phyloP scores from a whole-genome alignment of 352 stramenopile species.

The Blastocystis sp. region DNA sequence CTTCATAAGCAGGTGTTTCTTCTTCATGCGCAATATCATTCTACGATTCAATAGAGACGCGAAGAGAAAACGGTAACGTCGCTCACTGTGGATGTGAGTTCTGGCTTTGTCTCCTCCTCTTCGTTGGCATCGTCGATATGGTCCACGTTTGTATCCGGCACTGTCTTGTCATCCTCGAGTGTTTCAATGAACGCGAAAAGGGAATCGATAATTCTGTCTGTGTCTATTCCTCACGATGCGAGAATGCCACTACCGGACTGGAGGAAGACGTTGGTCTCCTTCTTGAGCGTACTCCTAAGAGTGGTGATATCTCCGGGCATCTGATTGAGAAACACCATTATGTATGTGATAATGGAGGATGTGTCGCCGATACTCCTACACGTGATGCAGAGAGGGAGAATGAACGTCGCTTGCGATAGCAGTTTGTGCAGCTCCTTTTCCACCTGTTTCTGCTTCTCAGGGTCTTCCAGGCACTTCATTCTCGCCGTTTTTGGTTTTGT shows the following conservation, averaged over 20 bases:
- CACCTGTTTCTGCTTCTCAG: not conserved
- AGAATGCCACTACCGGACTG: not conserved
- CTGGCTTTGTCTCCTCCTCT: not conserved
- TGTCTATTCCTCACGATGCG: constrained; percentile 3
- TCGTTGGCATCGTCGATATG: constrained; percentile 5
- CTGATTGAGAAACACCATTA: constrained; percentile 56
- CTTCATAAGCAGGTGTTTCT: too few species aligned
- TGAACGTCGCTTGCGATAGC: not conserved
- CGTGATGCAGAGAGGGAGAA: not conserved
- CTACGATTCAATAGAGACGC: too few species aligned
- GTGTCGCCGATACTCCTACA: constrained; percentile 32
- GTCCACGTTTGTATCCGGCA: not conserved
- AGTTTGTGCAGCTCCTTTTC: constrained; percentile 30
- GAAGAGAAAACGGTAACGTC: too few species aligned
- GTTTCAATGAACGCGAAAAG: constrained; percentile 47
- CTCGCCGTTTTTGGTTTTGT: not conserved
- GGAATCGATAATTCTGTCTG: constrained; percentile 52
- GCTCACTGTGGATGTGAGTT: too few species aligned
- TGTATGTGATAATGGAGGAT: constrained; percentile 9
- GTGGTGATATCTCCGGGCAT: not conserved
- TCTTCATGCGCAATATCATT: too few species aligned
- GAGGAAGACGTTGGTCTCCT: constrained; percentile 30
- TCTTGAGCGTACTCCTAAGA: constrained; percentile 17
- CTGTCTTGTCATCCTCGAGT: not conserved
- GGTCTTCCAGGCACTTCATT: constrained; percentile 59